Percentiles rank a stretch among this genome's conserved stretches.
These are phyloP conservation scores for Trifolium repens DNA, from an alignment of 306 rosid species.

Conservation along the genomic window DNA sequence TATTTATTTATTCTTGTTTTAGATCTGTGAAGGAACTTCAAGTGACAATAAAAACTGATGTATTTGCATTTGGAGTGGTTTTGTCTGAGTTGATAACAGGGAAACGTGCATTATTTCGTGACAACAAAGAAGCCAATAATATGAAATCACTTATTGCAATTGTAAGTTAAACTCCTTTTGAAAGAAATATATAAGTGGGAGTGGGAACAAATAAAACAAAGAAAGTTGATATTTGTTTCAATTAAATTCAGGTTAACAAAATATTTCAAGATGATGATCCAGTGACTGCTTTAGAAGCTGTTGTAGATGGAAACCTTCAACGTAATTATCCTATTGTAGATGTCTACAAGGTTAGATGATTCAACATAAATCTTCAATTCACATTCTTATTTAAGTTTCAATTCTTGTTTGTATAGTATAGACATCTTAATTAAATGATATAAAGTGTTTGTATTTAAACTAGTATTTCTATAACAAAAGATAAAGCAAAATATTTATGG, in stretches of 20 bases:
- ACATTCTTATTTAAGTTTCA: neutral
- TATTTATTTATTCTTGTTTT: neutral
- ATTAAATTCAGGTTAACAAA: slow-evolving; percentile 51
- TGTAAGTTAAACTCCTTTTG: slow-evolving; percentile 50
- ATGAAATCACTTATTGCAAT: slow-evolving; percentile 66
- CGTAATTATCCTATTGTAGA: slow-evolving; percentile 60
- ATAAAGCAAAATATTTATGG: too few relatives aligned
- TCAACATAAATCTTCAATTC: neutral
- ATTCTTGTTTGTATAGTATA: neutral
- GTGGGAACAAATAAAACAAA: too few relatives aligned
- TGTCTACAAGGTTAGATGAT: slow-evolving; percentile 56
- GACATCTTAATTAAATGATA: too few relatives aligned
- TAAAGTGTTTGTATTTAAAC: too few relatives aligned
- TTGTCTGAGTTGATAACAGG: slow-evolving; percentile 83
- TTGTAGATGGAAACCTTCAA: slow-evolving; percentile 63
- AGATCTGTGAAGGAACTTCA: slow-evolving; percentile 90
- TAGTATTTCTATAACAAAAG: too few relatives aligned
- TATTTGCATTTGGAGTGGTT: slow-evolving; percentile 89
- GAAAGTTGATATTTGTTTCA: slow-evolving; percentile 29
- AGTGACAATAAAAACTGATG: slow-evolving; percentile 83
- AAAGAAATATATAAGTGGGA: neutral
- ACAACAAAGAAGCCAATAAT: slow-evolving; percentile 55
- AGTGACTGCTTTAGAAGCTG: slow-evolving; percentile 57
- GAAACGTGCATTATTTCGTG: slow-evolving; percentile 69
- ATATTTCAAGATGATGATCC: slow-evolving; percentile 65